phyloP scores from a whole-genome alignment of 2,329 filamentous ascomycete species.

The Parastagonospora avenae region DNA sequence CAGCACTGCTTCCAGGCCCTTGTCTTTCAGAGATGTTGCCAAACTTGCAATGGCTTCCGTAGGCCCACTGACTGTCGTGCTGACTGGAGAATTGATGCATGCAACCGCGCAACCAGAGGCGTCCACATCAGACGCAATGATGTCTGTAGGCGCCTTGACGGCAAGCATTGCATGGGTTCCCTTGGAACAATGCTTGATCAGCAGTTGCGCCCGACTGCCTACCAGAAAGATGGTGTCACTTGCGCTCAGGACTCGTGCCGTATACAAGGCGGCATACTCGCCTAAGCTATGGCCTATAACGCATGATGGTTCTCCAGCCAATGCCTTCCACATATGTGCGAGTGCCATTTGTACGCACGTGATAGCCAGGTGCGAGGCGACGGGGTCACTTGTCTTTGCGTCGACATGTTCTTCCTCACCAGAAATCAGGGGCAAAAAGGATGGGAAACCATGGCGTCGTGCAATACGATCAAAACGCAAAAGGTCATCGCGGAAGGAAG shows the following conservation, averaged over 20 bases:
- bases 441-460: slow-evolving; percentile 36
- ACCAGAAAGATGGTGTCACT: slow-evolving; percentile 44
- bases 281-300: slow-evolving; percentile 40
- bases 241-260: slow-evolving; percentile 41
- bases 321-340: slow-evolving; percentile 14
- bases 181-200: slow-evolving; percentile 22
- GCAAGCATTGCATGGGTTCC: slow-evolving; percentile 44
- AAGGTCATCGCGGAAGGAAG: slow-evolving; percentile 37
- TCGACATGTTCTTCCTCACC: background rate
- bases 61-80: slow-evolving; percentile 31
- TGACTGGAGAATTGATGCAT: slow-evolving; percentile 34
- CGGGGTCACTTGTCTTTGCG: background rate
- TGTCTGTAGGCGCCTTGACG: slow-evolving; percentile 6
- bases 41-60: background rate
- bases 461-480: slow-evolving; percentile 32
- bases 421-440: slow-evolving; percentile 19
- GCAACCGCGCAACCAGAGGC: slow-evolving; percentile 16
- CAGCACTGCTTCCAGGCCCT: slow-evolving; percentile 1
- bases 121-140: background rate
- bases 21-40: background rate
- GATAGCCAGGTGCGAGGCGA: slow-evolving; percentile 48
- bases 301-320: slow-evolving; percentile 15
- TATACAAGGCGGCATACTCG: slow-evolving; percentile 47
- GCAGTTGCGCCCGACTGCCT: slow-evolving; percentile 38
- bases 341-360: slow-evolving; percentile 49